Evolutionary conservation across 495 filamentous ascomycete genomes (phyloP).

Genomic region (Rostrohypoxylon terebratum): DNA sequence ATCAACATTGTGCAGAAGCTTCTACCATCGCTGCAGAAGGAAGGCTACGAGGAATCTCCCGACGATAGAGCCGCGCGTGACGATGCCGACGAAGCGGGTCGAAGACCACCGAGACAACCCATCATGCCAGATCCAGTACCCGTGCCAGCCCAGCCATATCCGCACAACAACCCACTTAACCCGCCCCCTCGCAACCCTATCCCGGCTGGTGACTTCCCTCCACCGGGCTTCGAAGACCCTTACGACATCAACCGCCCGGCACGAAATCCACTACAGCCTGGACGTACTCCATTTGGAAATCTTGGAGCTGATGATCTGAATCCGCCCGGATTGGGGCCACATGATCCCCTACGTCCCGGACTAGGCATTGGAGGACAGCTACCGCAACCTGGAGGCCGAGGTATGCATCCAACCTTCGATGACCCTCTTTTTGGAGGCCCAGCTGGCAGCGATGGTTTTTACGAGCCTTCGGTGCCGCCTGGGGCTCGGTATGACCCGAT

Average conservation of each 20-base stretch:
- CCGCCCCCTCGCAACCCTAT: conserved; percentile 70
- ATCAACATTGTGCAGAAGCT: conserved; percentile 83
- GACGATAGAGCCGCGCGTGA: conserved; percentile 50
- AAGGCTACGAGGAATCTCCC: conserved; percentile 75
- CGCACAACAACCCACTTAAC: conserved; percentile 67
- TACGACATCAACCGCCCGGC: conserved; percentile 81
- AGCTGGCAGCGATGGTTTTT: conserved; percentile 59
- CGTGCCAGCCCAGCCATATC: conserved; percentile 71
- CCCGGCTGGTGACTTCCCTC: conserved; percentile 81
- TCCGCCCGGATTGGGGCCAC: conserved; percentile 84
- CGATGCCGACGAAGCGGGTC: conserved; percentile 55
- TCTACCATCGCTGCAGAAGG: conserved; percentile 77
- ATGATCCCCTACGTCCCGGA: conserved; percentile 79
- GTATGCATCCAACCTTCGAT: conserved; percentile 97
- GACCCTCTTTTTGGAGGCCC: conserved; percentile 85
- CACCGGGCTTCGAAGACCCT: conserved; percentile 94
- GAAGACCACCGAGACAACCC: conserved; percentile 55
- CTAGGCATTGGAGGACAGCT: conserved; percentile 64
- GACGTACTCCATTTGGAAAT: conserved; percentile 64
- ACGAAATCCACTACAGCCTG: conserved; percentile 58
- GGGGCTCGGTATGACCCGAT: conserved; percentile 81
- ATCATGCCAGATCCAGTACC: conserved; percentile 44
- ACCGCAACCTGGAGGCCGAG: conserved; percentile 70
- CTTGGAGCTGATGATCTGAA: conserved; percentile 90
- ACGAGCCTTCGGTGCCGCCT: conserved; percentile 67